Evolutionary conservation across 495 filamentous ascomycete species (phyloP).

Genomic region (Aspergillus kassunensis): DNA sequence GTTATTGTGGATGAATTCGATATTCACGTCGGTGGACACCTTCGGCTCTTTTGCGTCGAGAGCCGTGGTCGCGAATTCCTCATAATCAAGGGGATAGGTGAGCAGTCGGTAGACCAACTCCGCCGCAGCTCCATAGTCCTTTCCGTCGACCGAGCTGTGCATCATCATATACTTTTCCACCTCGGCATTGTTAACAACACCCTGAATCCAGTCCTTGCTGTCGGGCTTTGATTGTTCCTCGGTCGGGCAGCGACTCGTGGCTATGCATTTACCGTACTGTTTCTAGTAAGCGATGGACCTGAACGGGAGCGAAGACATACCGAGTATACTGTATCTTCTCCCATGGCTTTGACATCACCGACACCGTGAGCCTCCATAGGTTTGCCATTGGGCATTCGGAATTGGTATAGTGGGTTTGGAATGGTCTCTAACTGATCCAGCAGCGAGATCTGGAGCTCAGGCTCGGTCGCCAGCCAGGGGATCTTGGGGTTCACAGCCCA

Average conservation of each 20-base stretch:
- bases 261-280: background rate
- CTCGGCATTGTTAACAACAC: background rate
- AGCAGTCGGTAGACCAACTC: conserved; percentile 1
- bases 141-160: background rate
- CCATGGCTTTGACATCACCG: background rate
- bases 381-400: background rate
- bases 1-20: conserved; percentile 1
- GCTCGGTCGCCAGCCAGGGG: background rate
- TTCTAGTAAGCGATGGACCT: background rate
- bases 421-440: background rate
- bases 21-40: background rate
- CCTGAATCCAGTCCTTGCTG: background rate
- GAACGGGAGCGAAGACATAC: background rate
- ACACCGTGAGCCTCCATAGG: background rate
- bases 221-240: background rate
- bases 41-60: background rate
- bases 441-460: background rate
- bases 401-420: background rate
- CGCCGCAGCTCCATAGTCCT: background rate
- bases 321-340: background rate
- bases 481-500: conserved; percentile 1
- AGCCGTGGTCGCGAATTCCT: background rate
- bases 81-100: background rate
- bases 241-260: background rate
- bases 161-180: background rate